These are phyloP conservation scores for Gaertneriomyces sp. DNA, from an alignment of 192 early-diverging fungal species.

Conservation along the genomic window DNA sequence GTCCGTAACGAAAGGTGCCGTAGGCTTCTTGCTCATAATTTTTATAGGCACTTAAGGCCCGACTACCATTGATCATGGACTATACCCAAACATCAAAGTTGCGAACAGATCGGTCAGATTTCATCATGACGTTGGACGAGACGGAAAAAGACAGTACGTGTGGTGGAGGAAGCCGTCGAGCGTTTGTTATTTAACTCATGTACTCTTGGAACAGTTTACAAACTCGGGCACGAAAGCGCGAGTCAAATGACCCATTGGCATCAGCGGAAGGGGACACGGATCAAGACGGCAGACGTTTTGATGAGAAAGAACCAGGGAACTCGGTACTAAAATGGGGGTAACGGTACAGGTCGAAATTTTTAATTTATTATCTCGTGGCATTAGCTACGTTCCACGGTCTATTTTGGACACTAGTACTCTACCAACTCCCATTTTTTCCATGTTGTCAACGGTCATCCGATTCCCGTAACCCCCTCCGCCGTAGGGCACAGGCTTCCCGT, in stretches of 20 bases:
- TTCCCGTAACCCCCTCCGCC: conserved; percentile 35
- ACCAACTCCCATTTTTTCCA: conserved; percentile 9
- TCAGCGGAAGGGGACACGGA: conserved; percentile 24
- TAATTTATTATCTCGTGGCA: no score
- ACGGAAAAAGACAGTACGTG: conserved; percentile 42
- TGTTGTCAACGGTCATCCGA: conserved; percentile 13
- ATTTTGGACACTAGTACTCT: background rate
- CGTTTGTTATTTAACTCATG: background rate
- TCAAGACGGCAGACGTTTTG: conserved; percentile 35
- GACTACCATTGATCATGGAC: conserved; percentile 35
- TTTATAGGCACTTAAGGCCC: conserved; percentile 30
- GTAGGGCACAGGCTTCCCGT: conserved; percentile 37
- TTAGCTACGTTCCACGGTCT: no score
- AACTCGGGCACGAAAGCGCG: conserved; percentile 32
- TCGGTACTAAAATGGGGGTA: no score
- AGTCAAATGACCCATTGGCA: conserved; percentile 33
- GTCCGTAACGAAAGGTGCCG: background rate
- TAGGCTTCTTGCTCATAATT: no score
- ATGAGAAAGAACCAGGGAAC: conserved; percentile 7
- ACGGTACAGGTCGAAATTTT: no score
- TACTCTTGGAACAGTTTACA: conserved; percentile 28
- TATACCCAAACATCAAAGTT: conserved; percentile 41
- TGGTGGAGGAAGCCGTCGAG: background rate
- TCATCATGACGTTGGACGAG: conserved; percentile 37
- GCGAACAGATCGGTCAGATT: conserved; percentile 33